Conservation (phyloP, 2,329 filamentous ascomycete species). For the Trichoderma aggressivum region DNA sequence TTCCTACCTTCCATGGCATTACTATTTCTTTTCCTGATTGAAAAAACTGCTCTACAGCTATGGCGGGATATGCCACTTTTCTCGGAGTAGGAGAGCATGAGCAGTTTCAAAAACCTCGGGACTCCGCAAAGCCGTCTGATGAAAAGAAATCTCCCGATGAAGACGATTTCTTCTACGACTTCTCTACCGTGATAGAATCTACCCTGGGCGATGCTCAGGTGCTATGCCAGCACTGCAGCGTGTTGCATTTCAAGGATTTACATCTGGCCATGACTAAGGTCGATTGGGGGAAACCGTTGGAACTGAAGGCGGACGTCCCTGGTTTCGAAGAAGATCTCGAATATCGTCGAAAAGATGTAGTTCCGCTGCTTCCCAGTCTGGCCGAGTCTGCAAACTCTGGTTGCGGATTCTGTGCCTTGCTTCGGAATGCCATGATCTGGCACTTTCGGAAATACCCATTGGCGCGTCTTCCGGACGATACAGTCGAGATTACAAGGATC, state of each 20-base stretch:
- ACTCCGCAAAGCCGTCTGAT: background rate
- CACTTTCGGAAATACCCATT: background rate
- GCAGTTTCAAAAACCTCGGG: background rate
- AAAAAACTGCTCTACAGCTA: background rate
- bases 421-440: slow-evolving; percentile 1
- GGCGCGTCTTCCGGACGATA: background rate
- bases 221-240: background rate
- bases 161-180: background rate
- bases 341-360: background rate
- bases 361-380: background rate
- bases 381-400: background rate
- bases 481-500: background rate
- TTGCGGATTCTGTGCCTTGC: background rate
- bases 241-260: background rate
- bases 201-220: background rate
- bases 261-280: background rate
- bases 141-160: background rate
- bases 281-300: background rate
- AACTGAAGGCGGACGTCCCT: background rate
- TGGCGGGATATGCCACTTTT: background rate
- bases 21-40: background rate
- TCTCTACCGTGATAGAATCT: background rate
- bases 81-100: background rate
- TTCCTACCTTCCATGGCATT: no score
- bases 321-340: background rate